These are phyloP conservation scores for Pseudogymnoascus sp. DNA, from an alignment of 2,329 filamentous ascomycete species.

Conservation along the genomic window DNA sequence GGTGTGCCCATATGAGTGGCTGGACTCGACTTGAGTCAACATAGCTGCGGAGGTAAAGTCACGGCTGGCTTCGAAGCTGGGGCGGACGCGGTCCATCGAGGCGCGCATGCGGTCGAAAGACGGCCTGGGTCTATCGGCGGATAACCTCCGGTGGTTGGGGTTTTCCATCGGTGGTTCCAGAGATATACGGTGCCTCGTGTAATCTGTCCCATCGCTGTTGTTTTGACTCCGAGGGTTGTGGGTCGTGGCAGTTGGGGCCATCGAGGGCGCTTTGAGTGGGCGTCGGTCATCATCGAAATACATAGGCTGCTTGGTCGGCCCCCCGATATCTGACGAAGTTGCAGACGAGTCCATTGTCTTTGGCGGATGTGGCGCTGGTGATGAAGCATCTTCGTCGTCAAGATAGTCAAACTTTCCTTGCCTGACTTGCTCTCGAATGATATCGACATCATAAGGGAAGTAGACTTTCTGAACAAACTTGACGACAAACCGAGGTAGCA, in stretches of 20 bases:
- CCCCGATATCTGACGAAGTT: conserved; percentile 50
- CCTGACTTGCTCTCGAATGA: conserved; percentile 84
- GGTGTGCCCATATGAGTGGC: conserved; percentile 33
- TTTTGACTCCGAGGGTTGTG: conserved; percentile 78
- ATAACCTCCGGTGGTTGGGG: conserved; percentile 24
- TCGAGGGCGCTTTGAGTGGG: conserved; percentile 88
- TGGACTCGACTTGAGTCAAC: conserved; percentile 74
- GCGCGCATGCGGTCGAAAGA: conserved; percentile 82
- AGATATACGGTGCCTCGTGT: conserved; percentile 60
- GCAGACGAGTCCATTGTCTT: conserved; percentile 43
- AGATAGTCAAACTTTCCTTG: conserved; percentile 76
- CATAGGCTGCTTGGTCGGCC: conserved; percentile 44
- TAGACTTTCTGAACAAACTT: conserved; percentile 92
- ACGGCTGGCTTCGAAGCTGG: conserved; percentile 77
- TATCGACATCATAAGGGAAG: conserved; percentile 86
- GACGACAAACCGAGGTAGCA: conserved; percentile 79
- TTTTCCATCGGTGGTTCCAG: conserved; percentile 39
- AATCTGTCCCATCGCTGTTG: conserved; percentile 89
- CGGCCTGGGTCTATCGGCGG: conserved; percentile 58
- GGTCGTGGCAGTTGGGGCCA: conserved; percentile 67
- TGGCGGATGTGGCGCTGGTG: conserved; percentile 6
- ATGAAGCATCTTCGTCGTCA: conserved; percentile 26
- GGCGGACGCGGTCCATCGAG: conserved; percentile 77
- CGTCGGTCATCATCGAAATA: conserved; percentile 79
- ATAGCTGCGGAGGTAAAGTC: conserved; percentile 90